These are phyloP conservation scores for Cutaneotrichosporon dermatis DNA, from an alignment of 1,284 basidiomycete species.

Conservation along the genomic window DNA sequence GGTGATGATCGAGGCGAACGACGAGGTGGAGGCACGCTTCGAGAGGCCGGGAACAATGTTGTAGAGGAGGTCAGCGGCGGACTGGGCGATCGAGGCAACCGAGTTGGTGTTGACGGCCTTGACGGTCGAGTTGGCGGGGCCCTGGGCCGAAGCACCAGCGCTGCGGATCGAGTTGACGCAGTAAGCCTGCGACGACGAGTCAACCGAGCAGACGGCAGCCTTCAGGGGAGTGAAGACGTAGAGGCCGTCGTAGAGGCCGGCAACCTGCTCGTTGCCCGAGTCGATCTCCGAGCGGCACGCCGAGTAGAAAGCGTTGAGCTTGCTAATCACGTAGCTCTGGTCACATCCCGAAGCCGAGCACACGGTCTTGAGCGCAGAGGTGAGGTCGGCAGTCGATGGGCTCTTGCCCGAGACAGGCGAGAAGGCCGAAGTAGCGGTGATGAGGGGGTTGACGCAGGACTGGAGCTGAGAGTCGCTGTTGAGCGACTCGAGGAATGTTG, in stretches of 20 bases:
- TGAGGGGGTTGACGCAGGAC: slow-evolving; percentile 63
- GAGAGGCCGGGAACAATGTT: slow-evolving; percentile 29
- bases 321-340: slow-evolving; percentile 57
- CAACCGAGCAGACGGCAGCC: slow-evolving; percentile 67
- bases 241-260: slow-evolving; percentile 68
- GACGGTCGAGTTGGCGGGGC: slow-evolving; percentile 3
- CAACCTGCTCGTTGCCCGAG: slow-evolving; percentile 51
- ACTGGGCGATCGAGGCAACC: slow-evolving; percentile 14
- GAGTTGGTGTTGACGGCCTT: slow-evolving; percentile 18
- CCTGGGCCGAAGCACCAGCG: slow-evolving; percentile 15
- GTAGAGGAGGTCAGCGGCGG: slow-evolving; percentile 43
- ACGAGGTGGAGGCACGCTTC: slow-evolving; percentile 19
- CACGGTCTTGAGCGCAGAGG: slow-evolving; percentile 57
- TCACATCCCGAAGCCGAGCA: slow-evolving; percentile 59
- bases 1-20: slow-evolving; percentile 37
- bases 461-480: slow-evolving; percentile 60
- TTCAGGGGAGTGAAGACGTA: slow-evolving; percentile 66
- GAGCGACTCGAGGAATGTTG: slow-evolving; percentile 59
- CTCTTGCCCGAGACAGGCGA: slow-evolving; percentile 56
- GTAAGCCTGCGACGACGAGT: slow-evolving; percentile 59
- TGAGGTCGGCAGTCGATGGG: slow-evolving; percentile 54
- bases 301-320: slow-evolving; percentile 64
- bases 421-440: slow-evolving; percentile 60
- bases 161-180: slow-evolving; percentile 56
- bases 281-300: slow-evolving; percentile 65